These are phyloP conservation scores for Pochonia chlamydosporia DNA, from an alignment of 2,329 filamentous ascomycete genomes.

Conservation along the genomic window DNA sequence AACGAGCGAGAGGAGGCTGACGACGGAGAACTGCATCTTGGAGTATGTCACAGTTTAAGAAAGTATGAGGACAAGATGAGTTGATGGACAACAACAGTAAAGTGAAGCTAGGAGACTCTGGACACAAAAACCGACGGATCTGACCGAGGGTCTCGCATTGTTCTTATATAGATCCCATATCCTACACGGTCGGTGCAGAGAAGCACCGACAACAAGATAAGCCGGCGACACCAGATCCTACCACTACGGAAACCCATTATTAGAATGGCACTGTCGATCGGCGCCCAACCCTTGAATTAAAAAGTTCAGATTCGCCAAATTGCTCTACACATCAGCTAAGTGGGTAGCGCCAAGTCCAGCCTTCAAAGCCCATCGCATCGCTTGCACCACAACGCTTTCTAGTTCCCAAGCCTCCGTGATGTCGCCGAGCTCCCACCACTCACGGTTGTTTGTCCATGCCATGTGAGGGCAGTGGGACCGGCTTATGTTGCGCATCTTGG, in stretches of 20 bases:
- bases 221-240: background rate
- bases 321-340: background rate
- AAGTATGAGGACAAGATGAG: too few species aligned
- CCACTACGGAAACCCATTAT: background rate
- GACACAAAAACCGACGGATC: too few species aligned
- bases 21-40: conserved; percentile 21
- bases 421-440: background rate
- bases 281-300: background rate
- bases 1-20: conserved; percentile 20
- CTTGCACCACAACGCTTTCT: too few species aligned
- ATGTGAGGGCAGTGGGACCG: conserved; percentile 6
- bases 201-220: background rate
- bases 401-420: background rate
- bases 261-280: conserved; percentile 1
- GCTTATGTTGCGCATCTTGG: conserved; percentile 8
- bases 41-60: too few species aligned
- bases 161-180: background rate
- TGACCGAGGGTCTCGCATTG: background rate
- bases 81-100: too few species aligned
- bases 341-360: background rate
- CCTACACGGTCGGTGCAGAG: background rate
- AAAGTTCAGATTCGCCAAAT: background rate
- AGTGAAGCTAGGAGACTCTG: too few species aligned
- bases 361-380: background rate
- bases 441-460: background rate